Evolutionary conservation across 2,329 filamentous ascomycete genomes (phyloP), one percentile per base, ranked within the genome.

Genomic region (Clarireedia homoeocarpa): DNA sequence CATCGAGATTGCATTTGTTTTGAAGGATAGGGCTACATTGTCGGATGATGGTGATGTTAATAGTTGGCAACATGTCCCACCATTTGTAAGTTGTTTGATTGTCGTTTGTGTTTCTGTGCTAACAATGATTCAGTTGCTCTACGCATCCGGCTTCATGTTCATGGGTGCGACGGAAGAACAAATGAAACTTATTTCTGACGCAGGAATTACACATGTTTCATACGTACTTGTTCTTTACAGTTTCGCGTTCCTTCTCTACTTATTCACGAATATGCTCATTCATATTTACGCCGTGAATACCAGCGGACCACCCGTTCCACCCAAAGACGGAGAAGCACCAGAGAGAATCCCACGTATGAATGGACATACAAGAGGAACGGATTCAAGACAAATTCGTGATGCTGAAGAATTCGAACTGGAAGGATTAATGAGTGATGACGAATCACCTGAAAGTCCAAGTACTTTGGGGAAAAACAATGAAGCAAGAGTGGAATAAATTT

Each of bases 131-230:
- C 58, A 95, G 91, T 79, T 97, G 42, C 81, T 99, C 27, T 95
- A 89, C 67, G 91, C 91, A 5, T 88, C 91, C 3, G 94, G 94
- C 1, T 96, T 97, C 74, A 79, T 99, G 42, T 99, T 99, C 75
- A 95, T 97, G 91, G 88, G 90, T 34, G 92, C 94, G 15, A 97
- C 91, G 0, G 94, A 97, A 70, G 91, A 99, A 73, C 94, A 97
- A 72, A 96, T 97, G 89, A 67, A 77, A 23, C 76, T 96, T 1
- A 77, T 97, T 5, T 79, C 82, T 42, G 76, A 82, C 40, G 86
- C 88, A 0, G 79, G 84, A 58, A 84, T 97, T 66, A 91, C 91
- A 26, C 90, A 95, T 67, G 89, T 97, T 44, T 86, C 91, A 5
- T 99, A 97, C 71, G 83, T 97, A 42, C 79, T 99, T 26, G 91